A percentile compares a stretch with the other conserved stretches of the same genome.
Evolutionary conservation across 1,284 basidiomycete species (phyloP).

Genomic region (Sanghuangporus sanghuang): DNA sequence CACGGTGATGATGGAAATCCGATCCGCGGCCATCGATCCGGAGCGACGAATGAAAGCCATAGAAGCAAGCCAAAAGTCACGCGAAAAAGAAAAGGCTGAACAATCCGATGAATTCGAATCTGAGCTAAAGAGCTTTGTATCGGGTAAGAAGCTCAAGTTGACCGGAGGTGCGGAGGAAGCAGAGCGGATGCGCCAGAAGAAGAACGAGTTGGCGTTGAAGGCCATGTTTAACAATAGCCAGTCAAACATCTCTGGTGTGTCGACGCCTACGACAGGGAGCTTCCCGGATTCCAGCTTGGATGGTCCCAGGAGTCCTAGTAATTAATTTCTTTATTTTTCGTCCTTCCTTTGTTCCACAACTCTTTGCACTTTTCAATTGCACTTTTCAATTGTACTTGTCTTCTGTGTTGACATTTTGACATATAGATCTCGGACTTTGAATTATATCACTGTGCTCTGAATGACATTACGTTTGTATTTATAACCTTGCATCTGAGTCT

Average conservation of each 20-base stretch:
- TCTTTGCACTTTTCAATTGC: not conserved
- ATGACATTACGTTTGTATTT: not conserved
- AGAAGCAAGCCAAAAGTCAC: conserved; percentile 73
- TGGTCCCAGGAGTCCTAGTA: not conserved
- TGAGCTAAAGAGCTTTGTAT: conserved; percentile 81
- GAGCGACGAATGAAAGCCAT: conserved; percentile 85
- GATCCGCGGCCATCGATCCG: conserved; percentile 76
- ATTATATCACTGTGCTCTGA: not conserved
- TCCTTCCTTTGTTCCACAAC: not conserved
- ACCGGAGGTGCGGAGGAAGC: conserved; percentile 91
- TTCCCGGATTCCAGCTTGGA: conserved; percentile 3
- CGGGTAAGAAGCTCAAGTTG: conserved; percentile 82
- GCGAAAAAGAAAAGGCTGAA: conserved; percentile 69
- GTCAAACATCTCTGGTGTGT: not conserved
- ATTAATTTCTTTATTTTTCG: conserved; percentile 5
- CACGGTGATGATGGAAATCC: conserved; percentile 84
- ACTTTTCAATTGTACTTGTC: not conserved
- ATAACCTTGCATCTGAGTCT: not conserved
- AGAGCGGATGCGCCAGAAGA: conserved; percentile 78
- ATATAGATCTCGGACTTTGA: not conserved
- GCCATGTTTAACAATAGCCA: conserved; percentile 66
- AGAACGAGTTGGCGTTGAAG: conserved; percentile 80
- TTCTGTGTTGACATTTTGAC: not conserved
- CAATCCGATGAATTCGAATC: conserved; percentile 75
- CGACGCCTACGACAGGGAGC: conserved; percentile 9